Conservation (phyloP, 2,329 filamentous ascomycete species). For the Cladosporium sp. region DNA sequence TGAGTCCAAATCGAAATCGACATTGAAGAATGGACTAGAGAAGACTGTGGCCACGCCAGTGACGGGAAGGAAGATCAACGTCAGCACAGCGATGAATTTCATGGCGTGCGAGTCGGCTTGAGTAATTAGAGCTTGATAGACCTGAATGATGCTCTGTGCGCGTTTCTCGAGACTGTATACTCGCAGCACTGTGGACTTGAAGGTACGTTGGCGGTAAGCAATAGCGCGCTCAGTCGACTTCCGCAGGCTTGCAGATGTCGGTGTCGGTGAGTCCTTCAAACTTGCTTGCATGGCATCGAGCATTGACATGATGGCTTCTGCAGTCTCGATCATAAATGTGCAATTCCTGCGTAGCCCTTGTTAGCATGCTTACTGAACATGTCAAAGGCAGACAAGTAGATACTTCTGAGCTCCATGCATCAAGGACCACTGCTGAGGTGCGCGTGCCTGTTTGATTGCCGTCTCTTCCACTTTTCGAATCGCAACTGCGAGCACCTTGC, state of each 20-base stretch:
- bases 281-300: slow-evolving; percentile 6
- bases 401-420: slow-evolving; percentile 12
- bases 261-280: background rate
- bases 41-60: slow-evolving; percentile 13
- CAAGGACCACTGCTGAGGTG: background rate
- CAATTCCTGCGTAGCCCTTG: slow-evolving; percentile 1
- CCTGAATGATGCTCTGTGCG: slow-evolving; percentile 1
- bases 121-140: slow-evolving; percentile 7
- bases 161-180: slow-evolving; percentile 8
- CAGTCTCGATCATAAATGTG: slow-evolving; percentile 10
- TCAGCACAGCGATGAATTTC: slow-evolving; percentile 16
- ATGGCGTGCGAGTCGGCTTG: slow-evolving; percentile 13
- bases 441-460: slow-evolving; percentile 1
- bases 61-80: slow-evolving; percentile 9
- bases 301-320: slow-evolving; percentile 5
- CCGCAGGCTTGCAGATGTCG: background rate
- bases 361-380: background rate
- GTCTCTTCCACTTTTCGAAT: slow-evolving; percentile 6
- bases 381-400: background rate
- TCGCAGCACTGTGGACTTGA: slow-evolving; percentile 11
- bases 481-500: background rate
- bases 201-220: slow-evolving; percentile 14
- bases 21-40: slow-evolving; percentile 12
- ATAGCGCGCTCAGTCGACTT: background rate
- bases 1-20: slow-evolving; percentile 9